Evolutionary conservation across 176 grass and related monocot genomes (phyloP).

Genomic region (Carex pumila): DNA sequence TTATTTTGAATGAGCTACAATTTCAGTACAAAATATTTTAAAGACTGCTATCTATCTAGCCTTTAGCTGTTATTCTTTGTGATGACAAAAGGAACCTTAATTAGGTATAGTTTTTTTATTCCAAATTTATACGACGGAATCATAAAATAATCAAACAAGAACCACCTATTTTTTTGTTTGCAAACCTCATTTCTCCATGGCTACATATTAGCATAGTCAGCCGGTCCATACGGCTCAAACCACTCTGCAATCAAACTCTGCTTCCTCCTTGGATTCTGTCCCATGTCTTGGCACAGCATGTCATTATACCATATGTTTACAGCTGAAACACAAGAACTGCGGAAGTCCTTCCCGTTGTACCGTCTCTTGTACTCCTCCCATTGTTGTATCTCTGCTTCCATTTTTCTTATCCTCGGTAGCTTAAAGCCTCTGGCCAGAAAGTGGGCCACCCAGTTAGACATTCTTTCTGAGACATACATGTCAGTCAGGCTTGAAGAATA

Average conservation of each 20-base stretch:
- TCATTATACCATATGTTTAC: constrained; percentile 84
- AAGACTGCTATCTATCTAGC: not conserved
- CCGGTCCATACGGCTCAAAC: constrained; percentile 64
- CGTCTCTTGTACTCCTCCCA: constrained; percentile 60
- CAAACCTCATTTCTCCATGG: not conserved
- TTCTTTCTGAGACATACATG: constrained; percentile 56
- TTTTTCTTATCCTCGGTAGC: constrained; percentile 56
- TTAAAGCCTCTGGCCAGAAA: constrained; percentile 46
- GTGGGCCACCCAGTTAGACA: constrained; percentile 58
- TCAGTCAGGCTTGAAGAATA: constrained; percentile 67
- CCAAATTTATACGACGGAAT: not conserved
- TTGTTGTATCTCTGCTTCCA: constrained; percentile 63
- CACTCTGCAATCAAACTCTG: constrained; percentile 58
- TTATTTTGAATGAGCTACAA: not conserved
- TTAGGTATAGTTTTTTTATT: not conserved
- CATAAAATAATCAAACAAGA: not conserved
- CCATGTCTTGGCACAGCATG: constrained; percentile 65
- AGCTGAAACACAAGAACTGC: constrained; percentile 49
- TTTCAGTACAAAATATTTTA: not conserved
- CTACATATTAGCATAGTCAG: constrained; percentile 44
- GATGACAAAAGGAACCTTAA: not conserved
- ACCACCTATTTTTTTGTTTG: not conserved
- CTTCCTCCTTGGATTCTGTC: constrained; percentile 69
- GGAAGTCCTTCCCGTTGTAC: constrained; percentile 49
- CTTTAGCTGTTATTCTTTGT: not conserved